phyloP scores from a whole-genome alignment of 1,139 yeast species.

The Blastobotrys arbuscula region DNA sequence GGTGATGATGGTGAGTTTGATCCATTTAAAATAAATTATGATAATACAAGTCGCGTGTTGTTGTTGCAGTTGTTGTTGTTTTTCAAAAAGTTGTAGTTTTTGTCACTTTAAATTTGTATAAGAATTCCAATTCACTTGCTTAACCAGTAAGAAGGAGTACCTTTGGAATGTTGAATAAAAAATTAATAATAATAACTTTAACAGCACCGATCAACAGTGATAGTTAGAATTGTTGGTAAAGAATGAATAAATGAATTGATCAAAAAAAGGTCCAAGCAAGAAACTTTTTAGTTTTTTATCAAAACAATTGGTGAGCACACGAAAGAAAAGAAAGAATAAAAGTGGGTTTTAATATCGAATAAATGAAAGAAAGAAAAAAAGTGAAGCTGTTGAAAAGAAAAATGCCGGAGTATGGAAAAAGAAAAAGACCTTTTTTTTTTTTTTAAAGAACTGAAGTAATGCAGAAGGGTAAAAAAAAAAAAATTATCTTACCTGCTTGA shows the following conservation, averaged over 20 bases:
- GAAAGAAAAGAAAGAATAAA: constrained; percentile 1
- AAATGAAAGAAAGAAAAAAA: background rate
- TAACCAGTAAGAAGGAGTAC: constrained; percentile 2
- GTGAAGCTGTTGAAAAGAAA: background rate
- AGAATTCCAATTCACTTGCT: too few relatives aligned
- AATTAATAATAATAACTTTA: background rate
- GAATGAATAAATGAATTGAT: background rate
- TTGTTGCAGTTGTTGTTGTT: too few relatives aligned
- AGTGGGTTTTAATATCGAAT: constrained; percentile 1
- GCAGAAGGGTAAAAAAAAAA: background rate
- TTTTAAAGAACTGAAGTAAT: background rate
- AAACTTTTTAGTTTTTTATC: background rate
- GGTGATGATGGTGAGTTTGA: constrained; percentile 1
- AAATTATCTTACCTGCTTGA: background rate
- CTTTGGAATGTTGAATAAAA: background rate
- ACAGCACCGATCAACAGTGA: constrained; percentile 8
- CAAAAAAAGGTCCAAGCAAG: background rate
- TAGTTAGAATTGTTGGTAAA: background rate
- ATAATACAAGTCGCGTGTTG: background rate
- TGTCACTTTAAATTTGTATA: background rate
- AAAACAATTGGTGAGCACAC: background rate
- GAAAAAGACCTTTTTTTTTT: background rate
- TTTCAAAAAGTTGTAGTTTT: background rate
- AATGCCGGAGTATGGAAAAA: constrained; percentile 2
- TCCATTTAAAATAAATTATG: background rate